Evolutionary conservation across 73 alveolate genomes (phyloP), one percentile per base, ranked within the genome.

Genomic region (Breviolum minutum): DNA sequence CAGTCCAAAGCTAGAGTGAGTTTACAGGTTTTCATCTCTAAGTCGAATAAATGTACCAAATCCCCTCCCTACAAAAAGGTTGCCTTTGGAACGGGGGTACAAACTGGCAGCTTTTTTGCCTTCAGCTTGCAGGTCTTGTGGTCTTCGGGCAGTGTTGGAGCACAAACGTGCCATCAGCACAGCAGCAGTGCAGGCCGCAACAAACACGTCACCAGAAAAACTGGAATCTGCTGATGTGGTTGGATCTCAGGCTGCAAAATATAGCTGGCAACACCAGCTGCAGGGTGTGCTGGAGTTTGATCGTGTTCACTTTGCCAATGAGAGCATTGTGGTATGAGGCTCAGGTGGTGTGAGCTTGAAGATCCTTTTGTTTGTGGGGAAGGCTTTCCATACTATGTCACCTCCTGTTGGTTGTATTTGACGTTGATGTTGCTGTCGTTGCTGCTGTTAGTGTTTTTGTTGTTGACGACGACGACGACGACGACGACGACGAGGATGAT

Each of bases 261-360:
- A 86, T 16, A 61, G 92, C 92, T 83, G 92, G 92, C 94, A 63
- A 63, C 94, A 86, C 79, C 94, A 63, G 94, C 63, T 86, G 81
- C 80, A 86, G 80, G 94, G 94, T 16, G 70, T 63, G 22, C 40
- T 86, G 94, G 94, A 86, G 30, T 86, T 86, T 19, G 79, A 86
- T 20, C 6, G 26, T n/a, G 63, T 7, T 12, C 80, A 86, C 32
- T 86, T 61, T 13, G 94, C 80, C 94, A 86, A 86, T 64, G 62
- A 11, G 32, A 86, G 76, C 63, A 22, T 86, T 20, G 76, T 60
- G 93, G 93, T 61, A 7, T 24, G 54, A 22, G 73, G 71, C 81
- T 71, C 62, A 76, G 85, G 63, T 40, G 54, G 54, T 40, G 54
- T 40, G 54, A 40, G 54, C 54, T 40, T 40, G 54, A 40, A 40